Evolutionary conservation across 2,329 filamentous ascomycete genomes (phyloP).

Genomic region (Pseudogymnoascus sp.): DNA sequence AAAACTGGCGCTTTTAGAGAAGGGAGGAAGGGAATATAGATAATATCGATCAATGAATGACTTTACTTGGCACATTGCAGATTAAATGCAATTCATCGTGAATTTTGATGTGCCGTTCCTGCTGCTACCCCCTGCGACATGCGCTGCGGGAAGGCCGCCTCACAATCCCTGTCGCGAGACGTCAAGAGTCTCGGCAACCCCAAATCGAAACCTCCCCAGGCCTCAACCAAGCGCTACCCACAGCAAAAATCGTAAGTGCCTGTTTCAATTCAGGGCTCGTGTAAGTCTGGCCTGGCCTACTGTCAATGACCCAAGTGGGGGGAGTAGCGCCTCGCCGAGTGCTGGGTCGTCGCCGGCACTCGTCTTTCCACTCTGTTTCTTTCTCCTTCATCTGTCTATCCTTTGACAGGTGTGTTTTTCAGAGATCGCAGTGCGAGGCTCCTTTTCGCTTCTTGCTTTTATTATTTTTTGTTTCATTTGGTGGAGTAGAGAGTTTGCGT

Average conservation of each 20-base stretch:
- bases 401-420: not conserved
- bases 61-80: not conserved
- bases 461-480: slow-evolving; percentile 2
- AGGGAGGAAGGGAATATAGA: not conserved
- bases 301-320: not conserved
- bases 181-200: slow-evolving; percentile 3
- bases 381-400: not conserved
- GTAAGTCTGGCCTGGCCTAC: not conserved
- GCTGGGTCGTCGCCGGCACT: not conserved
- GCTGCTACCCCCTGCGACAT: slow-evolving; percentile 1
- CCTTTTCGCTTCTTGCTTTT: not conserved
- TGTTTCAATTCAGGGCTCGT: slow-evolving; percentile 1
- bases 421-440: slow-evolving; percentile 6
- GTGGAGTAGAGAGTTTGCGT: not conserved
- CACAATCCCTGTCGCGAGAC: slow-evolving; percentile 8
- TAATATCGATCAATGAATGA: slow-evolving; percentile 1
- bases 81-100: not conserved
- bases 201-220: not conserved
- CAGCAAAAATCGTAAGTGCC: not conserved
- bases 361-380: not conserved
- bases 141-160: slow-evolving; percentile 1
- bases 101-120: not conserved
- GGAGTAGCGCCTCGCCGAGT: not conserved
- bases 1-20: slow-evolving; percentile 4
- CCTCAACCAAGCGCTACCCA: not conserved